Conservation (phyloP, 1,284 basidiomycete genomes). For the Afroboletus lepidellus region DNA sequence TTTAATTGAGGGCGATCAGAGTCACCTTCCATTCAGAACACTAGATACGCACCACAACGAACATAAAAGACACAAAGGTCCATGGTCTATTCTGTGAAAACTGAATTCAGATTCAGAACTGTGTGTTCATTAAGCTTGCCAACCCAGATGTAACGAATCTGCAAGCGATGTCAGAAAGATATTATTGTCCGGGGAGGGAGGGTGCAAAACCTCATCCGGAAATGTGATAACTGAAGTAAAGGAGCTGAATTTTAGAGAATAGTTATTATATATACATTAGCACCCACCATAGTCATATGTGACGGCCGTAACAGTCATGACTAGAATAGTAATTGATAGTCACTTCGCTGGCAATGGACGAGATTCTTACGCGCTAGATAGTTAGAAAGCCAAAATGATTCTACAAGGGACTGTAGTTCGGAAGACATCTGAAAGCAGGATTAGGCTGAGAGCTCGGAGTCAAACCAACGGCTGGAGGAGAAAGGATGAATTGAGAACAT, state of each 20-base stretch:
- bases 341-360: no score
- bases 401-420: slow-evolving; percentile 8
- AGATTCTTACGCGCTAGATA: slow-evolving; percentile 15
- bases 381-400: slow-evolving; percentile 11
- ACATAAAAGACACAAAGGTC: not conserved
- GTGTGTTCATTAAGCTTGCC: not conserved
- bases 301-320: not conserved
- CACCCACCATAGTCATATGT: not conserved
- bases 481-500: not conserved
- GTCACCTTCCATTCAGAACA: not conserved
- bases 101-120: not conserved
- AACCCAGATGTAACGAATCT: not conserved
- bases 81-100: not conserved
- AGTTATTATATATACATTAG: not conserved
- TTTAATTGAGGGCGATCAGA: not conserved
- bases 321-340: not conserved
- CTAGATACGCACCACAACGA: not conserved
- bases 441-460: not conserved
- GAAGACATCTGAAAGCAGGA: slow-evolving; percentile 13
- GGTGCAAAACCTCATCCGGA: not conserved
- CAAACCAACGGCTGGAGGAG: not conserved
- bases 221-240: not conserved
- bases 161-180: not conserved
- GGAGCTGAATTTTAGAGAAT: not conserved
- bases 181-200: no score